phyloP scores from a whole-genome alignment of 2,329 filamentous ascomycete species.

The Ophiostoma himal-ulmi region DNA sequence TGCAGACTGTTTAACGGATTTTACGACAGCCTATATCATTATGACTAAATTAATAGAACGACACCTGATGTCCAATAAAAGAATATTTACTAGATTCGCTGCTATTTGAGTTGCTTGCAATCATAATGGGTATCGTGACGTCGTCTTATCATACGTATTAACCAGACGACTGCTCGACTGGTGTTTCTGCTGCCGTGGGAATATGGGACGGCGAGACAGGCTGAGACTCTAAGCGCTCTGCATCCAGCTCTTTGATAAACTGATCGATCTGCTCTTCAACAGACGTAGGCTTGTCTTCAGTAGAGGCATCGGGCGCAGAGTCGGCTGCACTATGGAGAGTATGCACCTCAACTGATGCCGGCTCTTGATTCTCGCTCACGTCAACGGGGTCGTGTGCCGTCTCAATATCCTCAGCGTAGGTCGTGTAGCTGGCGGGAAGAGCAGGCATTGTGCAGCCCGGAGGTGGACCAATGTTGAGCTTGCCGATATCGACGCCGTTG shows the following conservation, averaged over 20 bases:
- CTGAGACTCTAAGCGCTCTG: neutral
- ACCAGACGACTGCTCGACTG: too few relatives aligned
- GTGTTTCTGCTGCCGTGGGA: neutral
- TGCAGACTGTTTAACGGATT: neutral
- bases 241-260: slow-evolving; percentile 9
- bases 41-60: neutral
- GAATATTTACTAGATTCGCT: neutral
- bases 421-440: neutral
- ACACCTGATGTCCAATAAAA: neutral
- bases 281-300: neutral
- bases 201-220: neutral
- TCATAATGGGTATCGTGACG: slow-evolving; percentile 1
- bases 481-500: neutral
- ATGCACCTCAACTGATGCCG: neutral
- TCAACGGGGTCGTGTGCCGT: neutral
- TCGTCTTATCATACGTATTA: neutral
- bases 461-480: neutral
- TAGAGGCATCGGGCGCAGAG: neutral
- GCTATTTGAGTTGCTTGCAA: neutral
- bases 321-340: too few relatives aligned
- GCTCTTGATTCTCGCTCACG: neutral
- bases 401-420: neutral
- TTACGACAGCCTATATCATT: neutral
- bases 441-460: slow-evolving; percentile 2
- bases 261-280: slow-evolving; percentile 15